phyloP scores from a whole-genome alignment of 352 stramenopile species.

The Pythium inflatum region DNA sequence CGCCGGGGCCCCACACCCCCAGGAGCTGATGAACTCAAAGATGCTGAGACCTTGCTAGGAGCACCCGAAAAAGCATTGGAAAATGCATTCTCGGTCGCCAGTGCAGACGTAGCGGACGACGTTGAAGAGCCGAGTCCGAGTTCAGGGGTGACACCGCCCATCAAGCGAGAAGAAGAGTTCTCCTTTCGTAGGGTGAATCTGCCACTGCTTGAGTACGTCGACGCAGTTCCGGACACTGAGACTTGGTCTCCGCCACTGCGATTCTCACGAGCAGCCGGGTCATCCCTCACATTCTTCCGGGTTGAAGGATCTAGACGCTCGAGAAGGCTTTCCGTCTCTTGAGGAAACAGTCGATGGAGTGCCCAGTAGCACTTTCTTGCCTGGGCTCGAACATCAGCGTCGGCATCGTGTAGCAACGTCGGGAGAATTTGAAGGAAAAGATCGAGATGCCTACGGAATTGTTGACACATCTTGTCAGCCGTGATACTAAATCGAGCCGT shows the following conservation, averaged over 20 bases:
- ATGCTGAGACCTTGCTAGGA: slow-evolving; percentile 10
- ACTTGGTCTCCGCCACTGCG: slow-evolving; percentile 9
- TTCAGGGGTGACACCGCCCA: not conserved
- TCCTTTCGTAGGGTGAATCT: slow-evolving; percentile 21
- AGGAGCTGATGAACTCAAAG: not conserved
- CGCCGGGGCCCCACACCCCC: slow-evolving; percentile 20
- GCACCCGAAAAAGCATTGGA: not conserved
- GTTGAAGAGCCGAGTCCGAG: not conserved
- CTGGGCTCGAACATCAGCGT: slow-evolving; percentile 74
- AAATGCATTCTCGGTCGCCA: not conserved
- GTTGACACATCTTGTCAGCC: too few relatives aligned
- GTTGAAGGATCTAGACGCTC: slow-evolving; percentile 68
- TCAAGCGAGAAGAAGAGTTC: slow-evolving; percentile 7
- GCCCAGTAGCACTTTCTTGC: slow-evolving; percentile 83
- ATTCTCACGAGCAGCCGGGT: slow-evolving; percentile 21
- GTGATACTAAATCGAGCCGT: too few relatives aligned
- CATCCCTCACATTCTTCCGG: slow-evolving; percentile 42
- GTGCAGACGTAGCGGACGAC: not conserved
- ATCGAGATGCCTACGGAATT: slow-evolving; percentile 62
- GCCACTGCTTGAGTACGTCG: slow-evolving; percentile 17
- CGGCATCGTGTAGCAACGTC: slow-evolving; percentile 62
- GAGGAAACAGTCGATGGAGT: slow-evolving; percentile 66
- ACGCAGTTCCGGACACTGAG: not conserved
- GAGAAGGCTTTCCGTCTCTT: slow-evolving; percentile 59
- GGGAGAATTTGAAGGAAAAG: slow-evolving; percentile 66